These are phyloP conservation scores for Cetradonia linearis DNA, from an alignment of 495 filamentous ascomycete species.

Conservation along the genomic window DNA sequence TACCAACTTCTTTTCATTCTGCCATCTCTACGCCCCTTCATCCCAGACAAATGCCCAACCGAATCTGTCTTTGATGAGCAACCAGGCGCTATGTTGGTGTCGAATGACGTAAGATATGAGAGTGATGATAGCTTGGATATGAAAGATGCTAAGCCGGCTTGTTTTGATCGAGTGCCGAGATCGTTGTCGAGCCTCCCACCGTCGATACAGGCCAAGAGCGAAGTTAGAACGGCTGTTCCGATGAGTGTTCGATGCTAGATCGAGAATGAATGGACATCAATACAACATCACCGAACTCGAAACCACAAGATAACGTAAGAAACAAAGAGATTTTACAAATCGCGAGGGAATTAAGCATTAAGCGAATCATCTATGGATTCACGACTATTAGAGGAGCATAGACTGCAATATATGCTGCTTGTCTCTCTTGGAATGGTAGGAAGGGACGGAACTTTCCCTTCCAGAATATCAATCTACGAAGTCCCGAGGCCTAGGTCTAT, in stretches of 20 bases:
- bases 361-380: no score
- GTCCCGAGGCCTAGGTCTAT: no score
- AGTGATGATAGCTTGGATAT: background rate
- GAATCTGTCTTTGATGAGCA: background rate
- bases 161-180: conserved; percentile 12
- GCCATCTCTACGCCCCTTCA: conserved; percentile 8
- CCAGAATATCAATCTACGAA: no score
- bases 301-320: background rate
- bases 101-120: background rate
- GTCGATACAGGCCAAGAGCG: background rate
- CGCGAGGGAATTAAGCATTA: no score
- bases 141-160: conserved; percentile 3
- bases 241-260: background rate
- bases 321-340: no score
- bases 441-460: no score
- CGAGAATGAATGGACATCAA: background rate
- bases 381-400: no score
- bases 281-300: background rate
- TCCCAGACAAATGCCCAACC: background rate
- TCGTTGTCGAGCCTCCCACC: conserved; percentile 8
- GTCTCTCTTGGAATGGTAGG: no score
- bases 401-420: no score
- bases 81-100: background rate
- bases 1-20: conserved; percentile 13
- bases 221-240: background rate